Evolutionary conservation across 208 protist species (phyloP), one percentile per base, ranked within the genome.

Genomic region (Borovskyia barvae): DNA sequence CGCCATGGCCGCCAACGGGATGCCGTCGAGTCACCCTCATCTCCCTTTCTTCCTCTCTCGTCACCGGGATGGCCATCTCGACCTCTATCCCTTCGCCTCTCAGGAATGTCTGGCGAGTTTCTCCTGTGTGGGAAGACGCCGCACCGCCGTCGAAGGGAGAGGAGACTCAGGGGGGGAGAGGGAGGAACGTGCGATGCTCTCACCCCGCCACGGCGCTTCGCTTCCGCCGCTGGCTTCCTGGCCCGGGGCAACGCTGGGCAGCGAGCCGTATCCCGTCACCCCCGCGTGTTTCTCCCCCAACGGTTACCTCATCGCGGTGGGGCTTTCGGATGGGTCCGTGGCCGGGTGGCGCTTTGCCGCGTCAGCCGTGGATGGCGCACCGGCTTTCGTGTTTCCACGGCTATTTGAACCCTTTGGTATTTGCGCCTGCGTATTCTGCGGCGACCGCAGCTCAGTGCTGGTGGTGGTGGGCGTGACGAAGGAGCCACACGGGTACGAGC

Each of bases 41-140:
- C 58, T 95, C 1, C 89, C 89, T 28, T 95, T 92, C 63, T 95
- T 85, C 57, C 56, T 92, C 37, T 52, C 75, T 14, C 50, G 57
- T 26, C 72, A 87, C 43, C 70, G 32, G 8, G 85, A 92, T 42
- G 82, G 80, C 12, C 68, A 78, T 61, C 62, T 93, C 11, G 89
- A 95, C 49, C 57, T 95, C 19, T 93, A 90, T 64, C 73, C 78
- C 36, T 95, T 92, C 40, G 80, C 81, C 48, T 84, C 73, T 28
- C 67, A 62, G 28, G 77, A 82, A 57, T 90, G 83, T 63, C 59
- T 92, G 14, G 81, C 77, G 6, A 85, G 59, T 37, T 92, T 87
- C 54, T 30, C 33, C 46, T 91, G 79, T 65, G 65, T 76, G 9
- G 25, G n/a, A n/a, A n/a, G n/a, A n/a, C n/a, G n/a, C n/a, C n/a